Evolutionary conservation across 805 yeast species (phyloP), one percentile per base, ranked within the genome.

Genomic region (Kazachstania africana): DNA sequence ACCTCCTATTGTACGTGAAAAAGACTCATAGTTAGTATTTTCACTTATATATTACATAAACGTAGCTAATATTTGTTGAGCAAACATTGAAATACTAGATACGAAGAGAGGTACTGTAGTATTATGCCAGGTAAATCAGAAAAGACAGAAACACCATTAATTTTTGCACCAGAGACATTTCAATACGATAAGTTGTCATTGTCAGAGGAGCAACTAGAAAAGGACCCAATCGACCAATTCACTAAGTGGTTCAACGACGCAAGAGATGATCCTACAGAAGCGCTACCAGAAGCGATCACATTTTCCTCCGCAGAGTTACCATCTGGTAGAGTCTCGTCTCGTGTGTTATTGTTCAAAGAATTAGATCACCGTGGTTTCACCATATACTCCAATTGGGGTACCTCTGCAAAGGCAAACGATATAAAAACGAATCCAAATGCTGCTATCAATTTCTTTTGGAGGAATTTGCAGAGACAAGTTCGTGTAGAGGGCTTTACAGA

Each of bases 391-490:
- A 91, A 91, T 57, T 87, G 95, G 94, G 83, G 68, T 20, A 67
- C 78, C 8, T 80, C 94, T 22, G 85, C 82, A 57, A 91, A 91
- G 57, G 73, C 79, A 13, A 48, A 60, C 28, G 96, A 87, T 54
- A 62, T 76, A 37, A 59, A 59, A 24, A 60, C 78, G 23, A 91
- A 91, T 56, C 79, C 81, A 39, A 67, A 71, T 47, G 96, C 87
- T 1, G 74, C 94, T 1, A 62, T 91, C 41, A 78, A 79, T 9
- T 91, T 88, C 54, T 91, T 85, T 60, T 91, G 97, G 98, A 81
- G 80, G 36, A 75, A 74, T 40, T 55, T 78, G 24, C 95, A 91
- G 61, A 74, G 96, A 43, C 96, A 85, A 58, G 94, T 91, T 4
- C 70, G 98, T 39, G 77, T 91, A 6, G 97, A 91, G 55, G 98